A percentile compares a stretch with the other conserved stretches of the same genome.
Conservation (phyloP, 2,329 filamentous ascomycete genomes). For the Pseudonectria buxi region DNA sequence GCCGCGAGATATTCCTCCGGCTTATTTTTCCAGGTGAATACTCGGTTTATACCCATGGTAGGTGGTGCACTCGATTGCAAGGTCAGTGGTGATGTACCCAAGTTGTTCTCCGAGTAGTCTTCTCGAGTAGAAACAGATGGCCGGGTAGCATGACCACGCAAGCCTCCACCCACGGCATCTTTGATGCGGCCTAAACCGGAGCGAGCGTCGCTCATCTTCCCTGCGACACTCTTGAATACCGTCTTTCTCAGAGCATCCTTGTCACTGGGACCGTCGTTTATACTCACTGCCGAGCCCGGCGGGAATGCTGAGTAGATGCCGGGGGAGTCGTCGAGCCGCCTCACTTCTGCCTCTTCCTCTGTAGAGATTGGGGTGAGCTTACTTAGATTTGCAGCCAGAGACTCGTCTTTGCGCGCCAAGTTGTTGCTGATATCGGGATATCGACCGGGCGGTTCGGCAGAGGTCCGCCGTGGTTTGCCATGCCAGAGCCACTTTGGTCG, state of each 20-base stretch:
- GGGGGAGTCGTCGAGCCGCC: slow-evolving; percentile 39
- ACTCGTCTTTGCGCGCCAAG: slow-evolving; percentile 51
- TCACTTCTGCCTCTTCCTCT: slow-evolving; percentile 45
- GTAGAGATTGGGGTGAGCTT: slow-evolving; percentile 44
- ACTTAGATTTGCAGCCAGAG: slow-evolving; percentile 32
- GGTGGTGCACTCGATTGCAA: slow-evolving; percentile 30
- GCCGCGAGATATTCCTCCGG: slow-evolving; percentile 50
- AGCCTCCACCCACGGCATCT: slow-evolving; percentile 64
- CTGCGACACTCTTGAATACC: slow-evolving; percentile 73
- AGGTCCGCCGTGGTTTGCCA: slow-evolving; percentile 71
- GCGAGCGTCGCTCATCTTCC: slow-evolving; percentile 71
- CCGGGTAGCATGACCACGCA: slow-evolving; percentile 46
- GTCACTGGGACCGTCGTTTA: slow-evolving; percentile 43
- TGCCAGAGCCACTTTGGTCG: slow-evolving; percentile 91
- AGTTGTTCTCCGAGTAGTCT: slow-evolving; percentile 35
- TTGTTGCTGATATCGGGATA: slow-evolving; percentile 40
- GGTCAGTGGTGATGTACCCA: background rate
- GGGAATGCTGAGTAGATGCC: slow-evolving; percentile 37
- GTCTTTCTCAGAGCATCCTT: slow-evolving; percentile 55
- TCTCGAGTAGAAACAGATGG: slow-evolving; percentile 45
- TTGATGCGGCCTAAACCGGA: slow-evolving; percentile 81
- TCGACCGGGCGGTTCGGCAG: slow-evolving; percentile 39
- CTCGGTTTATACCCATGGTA: slow-evolving; percentile 34
- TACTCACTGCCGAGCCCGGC: slow-evolving; percentile 39
- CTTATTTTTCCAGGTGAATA: slow-evolving; percentile 59